Evolutionary conservation across 495 filamentous ascomycete species (phyloP), one percentile per base, ranked within the genome.

Genomic region (Penicillium lagena): DNA sequence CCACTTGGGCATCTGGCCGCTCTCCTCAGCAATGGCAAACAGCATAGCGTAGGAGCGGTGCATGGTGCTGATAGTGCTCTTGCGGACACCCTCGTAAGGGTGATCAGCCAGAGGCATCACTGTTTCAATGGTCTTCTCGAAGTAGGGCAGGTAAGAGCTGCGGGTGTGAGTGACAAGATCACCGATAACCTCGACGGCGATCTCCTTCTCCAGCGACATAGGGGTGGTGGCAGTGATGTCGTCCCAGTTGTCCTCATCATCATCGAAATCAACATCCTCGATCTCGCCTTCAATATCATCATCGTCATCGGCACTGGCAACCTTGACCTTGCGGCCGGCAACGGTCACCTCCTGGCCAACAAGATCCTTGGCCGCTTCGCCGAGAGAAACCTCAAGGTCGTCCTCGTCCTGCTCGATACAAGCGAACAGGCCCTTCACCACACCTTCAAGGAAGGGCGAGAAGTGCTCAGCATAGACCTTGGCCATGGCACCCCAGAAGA

Each of bases 391-490:
- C 40, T 90, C 86, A 31, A 90, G 67, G 36, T 90, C 89, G 28
- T 84, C 82, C 67, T 97, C 93, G 39, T 95, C 89, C 50, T 94
- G 88, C 59, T 94, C 82, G 13, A 98, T 72, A 59, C 87, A 85
- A 28, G 87, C 80, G 48, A 91, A 85, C 4, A 98, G 75, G 37
- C 85, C 89, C 55, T 89, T 85, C 53, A 94, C 82, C 39, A 90
- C 90, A 39, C 85, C 89, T 6, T 80, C 76, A 7, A 98, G 79
- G 74, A 94, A 96, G 11, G 86, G 82, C 37, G 81, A 76, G 60
- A 98, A 96, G 31, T 95, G 82, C 59, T 89, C 89, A 52, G 83
- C 80, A 61, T 98, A 98, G 7, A 98, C 89, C 67, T 91, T 94
- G 39, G 93, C 84, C 64, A 98, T 83, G 17, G 82, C 86, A 54